Evolutionary conservation across 2,329 filamentous ascomycete species (phyloP).

Genomic region (Fusarium solani-melongenae): DNA sequence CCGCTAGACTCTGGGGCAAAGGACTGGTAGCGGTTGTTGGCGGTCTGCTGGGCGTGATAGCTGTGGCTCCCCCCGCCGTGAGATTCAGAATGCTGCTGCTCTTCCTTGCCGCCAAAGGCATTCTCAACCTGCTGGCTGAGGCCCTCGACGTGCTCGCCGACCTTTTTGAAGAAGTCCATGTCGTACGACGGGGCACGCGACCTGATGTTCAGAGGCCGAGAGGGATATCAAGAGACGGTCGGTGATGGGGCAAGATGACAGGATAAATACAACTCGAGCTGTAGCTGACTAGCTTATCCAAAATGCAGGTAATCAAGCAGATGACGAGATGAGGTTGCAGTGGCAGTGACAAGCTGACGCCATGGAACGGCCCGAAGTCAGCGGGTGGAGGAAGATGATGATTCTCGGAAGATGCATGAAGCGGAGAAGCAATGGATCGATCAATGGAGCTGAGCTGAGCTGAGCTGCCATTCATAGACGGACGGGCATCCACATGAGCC

Average conservation of each 20-base stretch:
- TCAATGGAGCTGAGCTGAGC: slow-evolving; percentile 13
- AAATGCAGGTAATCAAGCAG: slow-evolving; percentile 20
- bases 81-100: slow-evolving; percentile 58
- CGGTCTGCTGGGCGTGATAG: slow-evolving; percentile 52
- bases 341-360: slow-evolving; percentile 34
- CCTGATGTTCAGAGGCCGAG: not conserved
- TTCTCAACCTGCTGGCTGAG: slow-evolving; percentile 44
- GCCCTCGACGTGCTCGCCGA: slow-evolving; percentile 37
- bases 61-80: slow-evolving; percentile 56
- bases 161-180: slow-evolving; percentile 52
- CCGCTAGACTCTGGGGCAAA: slow-evolving; percentile 80
- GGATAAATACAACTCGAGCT: not conserved
- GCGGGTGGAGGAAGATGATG: not conserved
- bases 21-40: slow-evolving; percentile 67
- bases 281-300: slow-evolving; percentile 4
- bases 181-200: slow-evolving; percentile 2
- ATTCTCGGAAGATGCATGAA: slow-evolving; percentile 1
- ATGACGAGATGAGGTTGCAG: slow-evolving; percentile 11
- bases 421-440: slow-evolving; percentile 24
- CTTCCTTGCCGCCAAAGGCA: slow-evolving; percentile 49
- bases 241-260: not conserved
- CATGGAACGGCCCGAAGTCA: slow-evolving; percentile 14
- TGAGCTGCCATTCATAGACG: not conserved
- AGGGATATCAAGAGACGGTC: slow-evolving; percentile 4
- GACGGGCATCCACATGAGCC: not conserved